Percentiles rank a stretch among this genome's conserved stretches.
These are phyloP conservation scores for Pseudogymnoascus sp. DNA, from an alignment of 2,329 filamentous ascomycete species.

Conservation along the genomic window DNA sequence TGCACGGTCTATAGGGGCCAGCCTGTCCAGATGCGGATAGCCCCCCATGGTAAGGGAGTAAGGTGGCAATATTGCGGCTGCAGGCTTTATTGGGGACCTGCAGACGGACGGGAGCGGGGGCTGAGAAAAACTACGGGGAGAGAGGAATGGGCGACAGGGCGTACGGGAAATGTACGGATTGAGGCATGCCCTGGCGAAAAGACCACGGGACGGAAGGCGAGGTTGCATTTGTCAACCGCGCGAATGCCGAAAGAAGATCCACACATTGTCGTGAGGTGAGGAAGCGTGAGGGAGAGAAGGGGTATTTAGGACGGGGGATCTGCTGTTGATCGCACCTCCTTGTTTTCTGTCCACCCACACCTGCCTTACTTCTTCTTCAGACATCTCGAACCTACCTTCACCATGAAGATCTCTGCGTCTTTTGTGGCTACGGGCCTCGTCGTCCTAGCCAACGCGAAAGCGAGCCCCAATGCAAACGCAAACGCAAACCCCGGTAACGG, in stretches of 20 bases:
- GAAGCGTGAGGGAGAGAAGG: neutral
- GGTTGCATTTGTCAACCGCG: neutral
- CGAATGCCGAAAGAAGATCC: neutral
- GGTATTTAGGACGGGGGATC: conserved; percentile 5
- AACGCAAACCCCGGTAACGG: neutral
- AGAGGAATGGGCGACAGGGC: neutral
- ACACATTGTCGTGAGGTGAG: neutral
- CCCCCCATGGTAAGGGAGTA: neutral
- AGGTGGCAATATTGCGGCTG: neutral
- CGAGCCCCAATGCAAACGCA: neutral
- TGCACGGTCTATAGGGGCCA: neutral
- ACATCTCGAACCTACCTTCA: conserved; percentile 1
- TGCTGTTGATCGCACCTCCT: neutral
- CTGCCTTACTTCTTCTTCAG: neutral
- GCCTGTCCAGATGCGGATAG: neutral
- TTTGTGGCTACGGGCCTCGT: neutral
- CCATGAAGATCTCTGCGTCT: conserved; percentile 4
- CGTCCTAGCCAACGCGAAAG: neutral
- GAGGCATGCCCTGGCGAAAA: neutral
- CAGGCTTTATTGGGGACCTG: conserved; percentile 2
- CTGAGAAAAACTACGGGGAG: neutral
- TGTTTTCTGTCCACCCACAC: neutral
- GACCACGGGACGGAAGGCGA: neutral
- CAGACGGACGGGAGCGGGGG: neutral
- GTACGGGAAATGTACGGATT: neutral